phyloP scores from a whole-genome alignment of 1,284 basidiomycete species.

The Rhodotorula sp. region DNA sequence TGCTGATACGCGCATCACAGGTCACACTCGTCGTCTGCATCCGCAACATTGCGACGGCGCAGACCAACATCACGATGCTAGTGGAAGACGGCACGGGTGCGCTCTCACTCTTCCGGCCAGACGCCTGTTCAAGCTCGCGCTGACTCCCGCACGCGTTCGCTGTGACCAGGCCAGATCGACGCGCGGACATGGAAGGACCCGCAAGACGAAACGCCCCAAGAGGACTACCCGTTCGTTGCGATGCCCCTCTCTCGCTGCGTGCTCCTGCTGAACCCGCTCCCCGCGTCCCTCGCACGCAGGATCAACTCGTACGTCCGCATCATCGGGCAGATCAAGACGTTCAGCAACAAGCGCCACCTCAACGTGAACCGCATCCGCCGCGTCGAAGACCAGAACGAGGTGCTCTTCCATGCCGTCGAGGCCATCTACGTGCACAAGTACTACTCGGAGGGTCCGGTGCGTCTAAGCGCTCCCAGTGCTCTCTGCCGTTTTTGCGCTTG shows the following conservation, averaged over 20 bases:
- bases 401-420: conserved; percentile 75
- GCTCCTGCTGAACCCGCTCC: conserved; percentile 44
- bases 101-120: background rate
- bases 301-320: conserved; percentile 80
- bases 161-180: conserved; percentile 11
- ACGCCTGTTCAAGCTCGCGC: too few relatives aligned
- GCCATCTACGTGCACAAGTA: conserved; percentile 57
- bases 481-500: too few relatives aligned
- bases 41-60: conserved; percentile 65
- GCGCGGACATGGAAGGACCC: conserved; percentile 71
- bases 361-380: conserved; percentile 72
- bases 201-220: conserved; percentile 44
- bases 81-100: conserved; percentile 82
- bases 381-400: conserved; percentile 72
- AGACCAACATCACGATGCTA: conserved; percentile 78
- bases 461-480: background rate
- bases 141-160: background rate
- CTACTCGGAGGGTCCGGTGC: conserved; percentile 21
- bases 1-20: conserved; percentile 43
- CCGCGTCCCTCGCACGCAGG: conserved; percentile 53
- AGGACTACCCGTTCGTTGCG: conserved; percentile 44
- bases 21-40: conserved; percentile 76
- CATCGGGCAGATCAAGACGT: conserved; percentile 84
- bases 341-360: conserved; percentile 78
- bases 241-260: background rate